These are phyloP conservation scores for Phytophthora crassamura DNA, from an alignment of 352 stramenopile genomes.

Conservation along the genomic window DNA sequence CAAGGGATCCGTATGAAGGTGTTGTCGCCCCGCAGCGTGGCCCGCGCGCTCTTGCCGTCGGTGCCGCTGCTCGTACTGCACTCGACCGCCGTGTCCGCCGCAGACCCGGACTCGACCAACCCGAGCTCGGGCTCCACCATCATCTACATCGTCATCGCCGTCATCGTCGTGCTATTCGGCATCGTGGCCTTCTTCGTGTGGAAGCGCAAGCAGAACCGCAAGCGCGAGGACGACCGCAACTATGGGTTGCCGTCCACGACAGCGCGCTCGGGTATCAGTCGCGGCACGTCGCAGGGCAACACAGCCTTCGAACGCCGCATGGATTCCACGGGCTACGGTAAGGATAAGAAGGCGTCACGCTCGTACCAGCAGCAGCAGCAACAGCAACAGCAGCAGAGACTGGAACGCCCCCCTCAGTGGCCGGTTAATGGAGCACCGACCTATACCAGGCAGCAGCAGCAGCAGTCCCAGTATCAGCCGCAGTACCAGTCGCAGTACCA, in stretches of 20 bases:
- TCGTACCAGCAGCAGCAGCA: conserved; percentile 15
- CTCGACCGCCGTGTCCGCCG: conserved; percentile 14
- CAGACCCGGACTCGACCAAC: conserved; percentile 17
- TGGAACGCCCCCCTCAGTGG: neutral
- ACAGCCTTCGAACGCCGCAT: conserved; percentile 25
- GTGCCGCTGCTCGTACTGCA: conserved; percentile 19
- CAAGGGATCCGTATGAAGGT: conserved; percentile 21
- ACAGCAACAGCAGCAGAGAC: conserved; percentile 10
- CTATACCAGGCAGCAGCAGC: conserved; percentile 6
- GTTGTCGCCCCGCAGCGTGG: neutral
- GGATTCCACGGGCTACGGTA: conserved; percentile 32
- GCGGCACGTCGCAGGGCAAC: conserved; percentile 22
- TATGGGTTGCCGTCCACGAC: conserved; percentile 30
- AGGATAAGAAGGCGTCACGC: conserved; percentile 19
- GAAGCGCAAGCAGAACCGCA: conserved; percentile 49
- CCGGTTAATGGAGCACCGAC: neutral
- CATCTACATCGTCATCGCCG: conserved; percentile 65
- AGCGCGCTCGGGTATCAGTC: conserved; percentile 19
- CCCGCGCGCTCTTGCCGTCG: neutral
- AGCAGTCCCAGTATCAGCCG: conserved; percentile 25
- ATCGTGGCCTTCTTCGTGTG: conserved; percentile 60
- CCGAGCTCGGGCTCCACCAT: conserved; percentile 44
- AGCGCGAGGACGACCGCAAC: conserved; percentile 10
- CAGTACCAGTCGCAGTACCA: conserved; percentile 10
- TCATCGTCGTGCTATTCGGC: conserved; percentile 59